Percentiles rank a stretch among this genome's conserved stretches.
phyloP scores from a whole-genome alignment of 129 eudicot species.

The Rutidosis leptorrhynchoides region DNA sequence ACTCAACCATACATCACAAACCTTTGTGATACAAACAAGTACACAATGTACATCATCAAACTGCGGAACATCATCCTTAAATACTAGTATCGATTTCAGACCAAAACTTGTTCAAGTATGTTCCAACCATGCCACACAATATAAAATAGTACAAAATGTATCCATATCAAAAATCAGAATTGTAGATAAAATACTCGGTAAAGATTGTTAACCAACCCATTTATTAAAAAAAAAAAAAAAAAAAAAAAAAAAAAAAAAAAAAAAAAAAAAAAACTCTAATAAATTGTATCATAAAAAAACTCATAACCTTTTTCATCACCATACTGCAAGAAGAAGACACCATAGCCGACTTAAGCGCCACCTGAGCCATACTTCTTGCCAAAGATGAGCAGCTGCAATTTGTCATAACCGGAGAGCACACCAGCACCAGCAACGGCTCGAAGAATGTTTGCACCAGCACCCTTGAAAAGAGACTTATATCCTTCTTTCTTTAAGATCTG shows the following conservation, averaged over 20 bases:
- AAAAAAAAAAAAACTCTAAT: no score
- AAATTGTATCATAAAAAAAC: not conserved
- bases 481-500: conserved; percentile 64
- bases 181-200: not conserved
- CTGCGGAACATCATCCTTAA: not conserved
- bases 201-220: conserved; percentile 16
- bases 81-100: not conserved
- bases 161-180: conserved; percentile 9
- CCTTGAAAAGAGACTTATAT: conserved; percentile 54
- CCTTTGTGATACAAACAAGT: not conserved
- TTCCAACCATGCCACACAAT: conserved; percentile 14
- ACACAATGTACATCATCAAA: not conserved
- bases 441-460: conserved; percentile 67
- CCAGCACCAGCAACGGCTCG: conserved; percentile 72
- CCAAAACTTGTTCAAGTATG: not conserved
- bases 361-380: conserved; percentile 80
- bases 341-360: conserved; percentile 31
- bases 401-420: conserved; percentile 70
- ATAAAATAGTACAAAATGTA: conserved; percentile 10
- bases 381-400: conserved; percentile 50
- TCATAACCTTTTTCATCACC: conserved; percentile 14
- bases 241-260: no score
- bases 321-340: not conserved
- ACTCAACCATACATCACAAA: not conserved
- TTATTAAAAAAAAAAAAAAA: no score